Percentiles rank a stretch among this genome's conserved stretches.
phyloP scores from a whole-genome alignment of 2,329 filamentous ascomycete genomes.

The Drechslera avenae region DNA sequence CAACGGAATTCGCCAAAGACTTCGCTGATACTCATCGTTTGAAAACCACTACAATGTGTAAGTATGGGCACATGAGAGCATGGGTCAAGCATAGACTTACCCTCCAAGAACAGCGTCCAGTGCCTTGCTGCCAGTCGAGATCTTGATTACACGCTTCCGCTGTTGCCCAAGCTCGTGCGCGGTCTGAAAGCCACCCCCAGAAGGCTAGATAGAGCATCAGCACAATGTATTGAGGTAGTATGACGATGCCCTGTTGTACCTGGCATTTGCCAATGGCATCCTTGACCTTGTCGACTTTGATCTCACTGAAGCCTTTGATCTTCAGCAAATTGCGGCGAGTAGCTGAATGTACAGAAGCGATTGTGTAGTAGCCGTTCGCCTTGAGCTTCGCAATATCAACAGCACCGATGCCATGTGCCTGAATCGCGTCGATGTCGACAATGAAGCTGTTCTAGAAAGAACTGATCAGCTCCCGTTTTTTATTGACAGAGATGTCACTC shows the following conservation, averaged over 20 bases:
- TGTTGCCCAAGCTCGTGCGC: constrained; percentile 67
- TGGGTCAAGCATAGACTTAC: constrained; percentile 42
- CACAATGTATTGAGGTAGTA: background rate
- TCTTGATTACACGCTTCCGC: constrained; percentile 66
- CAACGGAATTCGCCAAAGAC: constrained; percentile 68
- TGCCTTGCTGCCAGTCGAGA: constrained; percentile 73
- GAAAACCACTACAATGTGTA: constrained; percentile 60
- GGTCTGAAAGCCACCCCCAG: constrained; percentile 66
- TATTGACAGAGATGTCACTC: constrained; percentile 8
- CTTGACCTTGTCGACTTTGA: constrained; percentile 73
- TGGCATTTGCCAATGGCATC: constrained; percentile 67
- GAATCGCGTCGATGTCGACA: constrained; percentile 69
- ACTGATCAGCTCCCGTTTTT: constrained; percentile 1
- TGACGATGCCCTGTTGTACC: constrained; percentile 45
- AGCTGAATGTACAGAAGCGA: constrained; percentile 65
- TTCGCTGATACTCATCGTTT: constrained; percentile 72
- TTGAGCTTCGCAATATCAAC: constrained; percentile 71
- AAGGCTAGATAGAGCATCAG: constrained; percentile 53
- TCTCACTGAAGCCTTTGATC: constrained; percentile 72
- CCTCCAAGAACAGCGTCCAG: constrained; percentile 69
- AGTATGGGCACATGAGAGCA: constrained; percentile 5
- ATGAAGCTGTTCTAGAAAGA: constrained; percentile 58
- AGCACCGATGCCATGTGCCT: constrained; percentile 68
- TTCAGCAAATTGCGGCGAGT: constrained; percentile 66
- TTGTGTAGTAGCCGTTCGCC: constrained; percentile 65